Percentiles rank a stretch among this genome's conserved stretches.
These are phyloP conservation scores for Decorospora gaudefroyi DNA, from an alignment of 2,329 filamentous ascomycete species.

Conservation along the genomic window DNA sequence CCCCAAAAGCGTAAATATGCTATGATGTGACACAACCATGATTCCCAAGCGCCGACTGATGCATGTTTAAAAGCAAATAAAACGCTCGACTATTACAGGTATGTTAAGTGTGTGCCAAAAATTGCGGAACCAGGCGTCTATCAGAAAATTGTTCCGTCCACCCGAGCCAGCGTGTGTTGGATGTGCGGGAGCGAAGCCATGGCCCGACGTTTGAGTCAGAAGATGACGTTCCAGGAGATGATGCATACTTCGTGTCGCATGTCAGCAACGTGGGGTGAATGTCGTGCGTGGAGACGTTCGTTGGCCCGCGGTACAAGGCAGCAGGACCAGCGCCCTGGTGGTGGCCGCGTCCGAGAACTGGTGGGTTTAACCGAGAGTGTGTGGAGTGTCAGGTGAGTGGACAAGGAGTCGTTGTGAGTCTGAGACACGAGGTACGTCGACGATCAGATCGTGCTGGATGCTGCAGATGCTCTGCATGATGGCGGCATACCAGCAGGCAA, in stretches of 20 bases:
- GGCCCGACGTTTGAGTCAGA: constrained; percentile 37
- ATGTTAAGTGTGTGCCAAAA: constrained; percentile 26
- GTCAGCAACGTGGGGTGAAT: constrained; percentile 18
- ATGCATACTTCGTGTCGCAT: constrained; percentile 23
- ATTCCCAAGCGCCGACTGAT: constrained; percentile 42
- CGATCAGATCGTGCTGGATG: constrained; percentile 33
- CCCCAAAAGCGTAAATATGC: constrained; percentile 28
- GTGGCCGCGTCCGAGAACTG: constrained; percentile 22
- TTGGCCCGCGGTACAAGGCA: constrained; percentile 24
- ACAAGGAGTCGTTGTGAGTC: constrained; percentile 21
- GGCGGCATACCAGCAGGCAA: constrained; percentile 25
- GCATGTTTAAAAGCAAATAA: constrained; percentile 31
- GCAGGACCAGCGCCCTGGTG: constrained; percentile 13
- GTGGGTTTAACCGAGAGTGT: constrained; percentile 27
- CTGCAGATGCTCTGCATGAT: constrained; percentile 33
- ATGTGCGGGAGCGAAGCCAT: constrained; percentile 28
- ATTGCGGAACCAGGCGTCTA: constrained; percentile 37
- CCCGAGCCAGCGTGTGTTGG: constrained; percentile 47
- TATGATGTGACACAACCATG: constrained; percentile 20
- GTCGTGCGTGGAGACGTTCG: constrained; percentile 13
- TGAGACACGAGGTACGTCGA: constrained; percentile 31
- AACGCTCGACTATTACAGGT: constrained; percentile 47
- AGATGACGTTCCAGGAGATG: constrained; percentile 20
- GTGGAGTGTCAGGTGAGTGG: constrained; percentile 29
- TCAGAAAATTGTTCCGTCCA: constrained; percentile 37